Base-by-base conservation (phyloP, 495 filamentous ascomycete species). In the Xylaria castorea region DNA sequence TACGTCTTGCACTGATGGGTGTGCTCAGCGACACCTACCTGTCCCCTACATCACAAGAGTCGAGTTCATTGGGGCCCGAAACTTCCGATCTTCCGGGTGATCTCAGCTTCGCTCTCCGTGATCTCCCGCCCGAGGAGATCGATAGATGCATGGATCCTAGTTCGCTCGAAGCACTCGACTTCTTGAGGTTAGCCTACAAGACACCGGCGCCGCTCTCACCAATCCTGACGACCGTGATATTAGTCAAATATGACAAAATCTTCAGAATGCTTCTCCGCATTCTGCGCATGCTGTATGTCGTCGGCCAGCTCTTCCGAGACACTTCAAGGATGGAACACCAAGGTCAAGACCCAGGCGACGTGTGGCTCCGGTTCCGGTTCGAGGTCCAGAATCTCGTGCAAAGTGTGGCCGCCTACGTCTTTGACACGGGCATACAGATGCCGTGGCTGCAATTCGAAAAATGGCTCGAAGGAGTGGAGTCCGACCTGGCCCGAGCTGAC, bases 1-100 rank as follows among this genome's bases (percentile, higher is more conserved):
- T 99, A 38, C 90, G 94, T 1, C 85, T 98, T 3, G 93, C 93
- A 18, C 85, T 99, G 50, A 97, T 94, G 86, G 95, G 94, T 0
- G 86, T 98, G 16, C 85, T 99, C 16, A 88, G 88, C 3, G 95
- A 97, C 71, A 92, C 89, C 71, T 93, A 93, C 71, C 76, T 77
- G 72, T 80, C 71, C 65, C 79, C 61, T 30, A 50, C 40, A 27
- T 63, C 67, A 20, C 48, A 55, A 34, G 38, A 70, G 27, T n/a
- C 55, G 4, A 48, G 38, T 18, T 40, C 67, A 16, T 70, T 38
- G 16, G 62, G 34, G 66, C 62, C 76, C 67, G 78, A 75, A 34
- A 84, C 78, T 12, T 16, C 51, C 5, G 87, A 91, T 34, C 83
- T 97, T 2, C 94, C 94, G 0, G 94, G 94, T 12, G 91, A 92